A percentile compares a stretch with the other conserved stretches of the same genome.
Evolutionary conservation across 139 green algal genomes (phyloP).

Genomic region (Ostreobium quekettii): DNA sequence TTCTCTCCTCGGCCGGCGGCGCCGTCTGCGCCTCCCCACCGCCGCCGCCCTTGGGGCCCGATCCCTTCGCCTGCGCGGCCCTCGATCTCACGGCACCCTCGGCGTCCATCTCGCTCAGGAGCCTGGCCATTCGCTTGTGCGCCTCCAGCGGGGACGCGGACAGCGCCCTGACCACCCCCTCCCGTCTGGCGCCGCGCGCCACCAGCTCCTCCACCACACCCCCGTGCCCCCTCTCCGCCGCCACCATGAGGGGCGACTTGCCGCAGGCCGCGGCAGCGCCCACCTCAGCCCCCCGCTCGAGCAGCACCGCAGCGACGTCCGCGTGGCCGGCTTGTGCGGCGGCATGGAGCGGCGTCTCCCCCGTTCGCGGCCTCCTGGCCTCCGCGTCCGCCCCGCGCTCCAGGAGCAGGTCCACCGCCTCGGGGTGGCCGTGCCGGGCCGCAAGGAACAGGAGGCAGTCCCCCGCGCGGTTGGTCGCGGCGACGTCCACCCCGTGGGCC

Average conservation of each 20-base stretch:
- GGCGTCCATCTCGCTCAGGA: too few relatives aligned
- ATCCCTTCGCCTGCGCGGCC: too few relatives aligned
- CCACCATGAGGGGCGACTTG: background rate
- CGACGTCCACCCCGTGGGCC: background rate
- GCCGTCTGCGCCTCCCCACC: too few relatives aligned
- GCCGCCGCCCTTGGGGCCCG: too few relatives aligned
- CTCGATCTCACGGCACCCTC: too few relatives aligned
- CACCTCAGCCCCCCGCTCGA: constrained; percentile 12
- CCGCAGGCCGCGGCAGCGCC: background rate
- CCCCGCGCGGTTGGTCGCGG: too few relatives aligned
- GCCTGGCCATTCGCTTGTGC: too few relatives aligned
- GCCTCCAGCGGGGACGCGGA: too few relatives aligned
- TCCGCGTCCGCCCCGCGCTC: background rate
- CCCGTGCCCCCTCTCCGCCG: background rate
- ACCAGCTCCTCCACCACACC: background rate
- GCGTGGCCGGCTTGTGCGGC: constrained; percentile 16
- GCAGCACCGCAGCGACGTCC: constrained; percentile 17
- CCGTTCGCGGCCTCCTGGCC: background rate
- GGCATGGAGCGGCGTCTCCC: constrained; percentile 5
- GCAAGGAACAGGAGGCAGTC: constrained; percentile 4
- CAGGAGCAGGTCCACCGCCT: constrained; percentile 5
- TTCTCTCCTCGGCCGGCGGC: too few relatives aligned
- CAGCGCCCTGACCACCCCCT: background rate
- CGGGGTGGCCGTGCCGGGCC: constrained; percentile 6
- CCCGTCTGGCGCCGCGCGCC: background rate